These are phyloP conservation scores for Penicillium lagena DNA, from an alignment of 495 filamentous ascomycete genomes.

Conservation along the genomic window DNA sequence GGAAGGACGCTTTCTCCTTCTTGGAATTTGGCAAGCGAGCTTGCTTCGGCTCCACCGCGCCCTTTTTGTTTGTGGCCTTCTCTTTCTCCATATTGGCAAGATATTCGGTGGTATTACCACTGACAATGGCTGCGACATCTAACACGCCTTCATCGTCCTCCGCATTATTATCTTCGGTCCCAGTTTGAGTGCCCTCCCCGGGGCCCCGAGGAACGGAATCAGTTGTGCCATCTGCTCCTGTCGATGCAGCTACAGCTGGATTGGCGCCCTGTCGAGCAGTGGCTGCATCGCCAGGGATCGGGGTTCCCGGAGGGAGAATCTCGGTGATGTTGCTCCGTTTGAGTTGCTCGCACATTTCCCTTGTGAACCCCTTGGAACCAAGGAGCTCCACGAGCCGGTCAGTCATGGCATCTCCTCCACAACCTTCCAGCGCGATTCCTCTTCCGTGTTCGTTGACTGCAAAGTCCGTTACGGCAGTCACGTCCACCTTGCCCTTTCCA, in stretches of 20 bases:
- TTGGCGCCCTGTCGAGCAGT: constrained; percentile 50
- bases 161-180: constrained; percentile 36
- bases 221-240: constrained; percentile 38
- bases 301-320: constrained; percentile 63
- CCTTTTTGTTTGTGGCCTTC: constrained; percentile 64
- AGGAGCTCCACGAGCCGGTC: constrained; percentile 64
- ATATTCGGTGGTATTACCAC: constrained; percentile 87
- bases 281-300: constrained; percentile 47
- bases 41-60: constrained; percentile 43
- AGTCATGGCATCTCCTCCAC: constrained; percentile 88
- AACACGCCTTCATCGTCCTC: constrained; percentile 72
- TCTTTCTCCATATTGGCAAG: constrained; percentile 87
- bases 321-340: constrained; percentile 88
- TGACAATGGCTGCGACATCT: constrained; percentile 92
- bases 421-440: constrained; percentile 56
- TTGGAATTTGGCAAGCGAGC: constrained; percentile 76
- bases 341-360: constrained; percentile 92
- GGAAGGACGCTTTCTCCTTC: constrained; percentile 66
- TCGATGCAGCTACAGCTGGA: constrained; percentile 49
- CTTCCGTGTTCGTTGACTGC: constrained; percentile 55
- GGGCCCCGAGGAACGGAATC: constrained; percentile 41
- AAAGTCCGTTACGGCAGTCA: constrained; percentile 81
- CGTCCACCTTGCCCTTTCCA: constrained; percentile 82
- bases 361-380: constrained; percentile 59
- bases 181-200: constrained; percentile 44